Evolutionary conservation across 2,329 filamentous ascomycete species (phyloP).

Genomic region (Neonectria hederae): DNA sequence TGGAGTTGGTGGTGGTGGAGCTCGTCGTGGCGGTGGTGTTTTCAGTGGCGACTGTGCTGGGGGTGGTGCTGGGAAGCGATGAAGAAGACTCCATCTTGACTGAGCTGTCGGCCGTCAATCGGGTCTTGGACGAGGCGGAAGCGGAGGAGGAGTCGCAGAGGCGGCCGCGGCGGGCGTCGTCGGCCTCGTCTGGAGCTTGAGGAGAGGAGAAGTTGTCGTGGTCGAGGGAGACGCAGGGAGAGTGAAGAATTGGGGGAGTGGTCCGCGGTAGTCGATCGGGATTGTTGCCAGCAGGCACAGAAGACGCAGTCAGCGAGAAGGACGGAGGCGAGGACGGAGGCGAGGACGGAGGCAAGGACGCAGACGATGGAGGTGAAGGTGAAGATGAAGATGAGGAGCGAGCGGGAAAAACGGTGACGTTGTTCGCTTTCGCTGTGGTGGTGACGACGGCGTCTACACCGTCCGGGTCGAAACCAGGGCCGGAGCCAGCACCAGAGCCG

Average conservation of each 20-base stretch:
- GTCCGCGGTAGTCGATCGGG: conserved; percentile 9
- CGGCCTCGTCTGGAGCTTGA: conserved; percentile 11
- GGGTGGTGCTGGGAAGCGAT: conserved; percentile 6
- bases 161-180: conserved; percentile 12
- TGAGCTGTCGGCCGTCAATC: conserved; percentile 20
- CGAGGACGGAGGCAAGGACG: conserved; percentile 26
- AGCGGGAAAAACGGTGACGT: conserved; percentile 39
- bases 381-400: conserved; percentile 17
- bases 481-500: not conserved
- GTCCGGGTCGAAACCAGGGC: conserved; percentile 29
- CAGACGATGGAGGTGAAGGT: conserved; percentile 15
- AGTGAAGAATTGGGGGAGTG: not conserved
- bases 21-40: conserved; percentile 11
- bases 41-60: conserved; percentile 15
- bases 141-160: conserved; percentile 15
- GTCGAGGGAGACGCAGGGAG: not conserved
- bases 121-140: conserved; percentile 11
- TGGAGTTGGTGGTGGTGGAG: conserved; percentile 15
- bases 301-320: conserved; percentile 16
- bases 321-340: conserved; percentile 21
- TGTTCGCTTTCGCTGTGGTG: conserved; percentile 17
- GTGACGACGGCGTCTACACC: conserved; percentile 39
- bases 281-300: conserved; percentile 6
- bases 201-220: conserved; percentile 7
- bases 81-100: conserved; percentile 18